Evolutionary conservation across 192 early-diverging fungal species (phyloP), one percentile per base, ranked within the genome.

Genomic region (Backusella liffmaniae): DNA sequence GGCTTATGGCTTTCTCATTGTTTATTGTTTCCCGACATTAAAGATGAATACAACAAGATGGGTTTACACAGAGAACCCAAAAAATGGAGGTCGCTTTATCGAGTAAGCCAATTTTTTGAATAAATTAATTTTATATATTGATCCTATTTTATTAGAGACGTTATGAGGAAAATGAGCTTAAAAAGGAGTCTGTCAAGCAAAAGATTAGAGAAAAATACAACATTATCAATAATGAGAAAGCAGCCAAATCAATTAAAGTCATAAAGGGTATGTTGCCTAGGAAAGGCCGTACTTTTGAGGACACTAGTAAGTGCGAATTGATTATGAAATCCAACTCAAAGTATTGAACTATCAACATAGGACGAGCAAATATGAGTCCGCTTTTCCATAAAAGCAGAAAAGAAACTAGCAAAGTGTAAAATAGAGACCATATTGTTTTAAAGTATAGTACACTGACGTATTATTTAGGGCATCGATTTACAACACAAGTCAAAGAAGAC

Each of bases 171-270:
- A 42, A 34, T 13, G 65, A 65, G 26, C 66, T 39, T 15, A 66
- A 67, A 46, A 66, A 30, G 6, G 16, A 67, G 21, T 21, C 37
- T 10, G 34, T 66, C 6, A 74, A 65, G 23, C 39, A 74, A 67
- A 74, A 39, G 36, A 39, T 74, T 16, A 66, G 35, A 66, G 37
- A 29, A 7, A 65, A 74, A 46, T 74, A 74, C 65, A 74, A 30
- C 21, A 74, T 32, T 10, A 29, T 67, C 8, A 36, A 74, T 39
- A 66, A 46, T 21, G 73, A 74, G 23, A 74, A 67, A 12, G 65
- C 59, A n/a, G 73, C 73, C 5, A 66, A 42, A 10, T 74, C 73
- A n/a, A 74, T 74, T n/a, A 74, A 74, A 10, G 65, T 74, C 4
- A 23, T 74, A 18, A 66, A 74, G 23, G 65, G 73, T 21, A 39